phyloP scores from a whole-genome alignment of 2,329 filamentous ascomycete genomes.

The Pyrenochaeta sp. region DNA sequence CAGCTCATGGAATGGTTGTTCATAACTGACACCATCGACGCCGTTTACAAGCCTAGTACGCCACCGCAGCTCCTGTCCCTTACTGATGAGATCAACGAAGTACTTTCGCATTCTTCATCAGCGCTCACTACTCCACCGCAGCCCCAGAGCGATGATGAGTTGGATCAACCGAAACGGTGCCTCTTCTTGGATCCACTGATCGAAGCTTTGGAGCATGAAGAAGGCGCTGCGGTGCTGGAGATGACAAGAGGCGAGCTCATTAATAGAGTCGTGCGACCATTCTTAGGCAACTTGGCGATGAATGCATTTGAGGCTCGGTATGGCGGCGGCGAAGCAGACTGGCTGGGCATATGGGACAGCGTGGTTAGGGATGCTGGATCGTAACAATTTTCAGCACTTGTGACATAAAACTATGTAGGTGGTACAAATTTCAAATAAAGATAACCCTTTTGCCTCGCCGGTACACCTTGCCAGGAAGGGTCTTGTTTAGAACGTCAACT shows the following conservation, averaged over 20 bases:
- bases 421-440: not conserved
- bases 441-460: not conserved
- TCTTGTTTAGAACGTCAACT: not conserved
- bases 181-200: constrained; percentile 56
- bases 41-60: constrained; percentile 79
- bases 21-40: constrained; percentile 95
- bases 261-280: constrained; percentile 81
- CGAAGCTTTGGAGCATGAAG: constrained; percentile 41
- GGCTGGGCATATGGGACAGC: constrained; percentile 42
- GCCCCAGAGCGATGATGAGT: not conserved
- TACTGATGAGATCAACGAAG: constrained; percentile 84
- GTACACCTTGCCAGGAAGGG: not conserved
- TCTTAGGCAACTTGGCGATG: constrained; percentile 92
- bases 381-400: not conserved
- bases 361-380: constrained; percentile 39
- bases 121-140: constrained; percentile 3
- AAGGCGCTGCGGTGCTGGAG: constrained; percentile 58
- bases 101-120: constrained; percentile 57
- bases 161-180: constrained; percentile 38
- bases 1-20: constrained; percentile 99
- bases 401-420: not conserved
- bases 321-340: constrained; percentile 68
- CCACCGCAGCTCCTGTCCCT: constrained; percentile 75
- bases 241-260: constrained; percentile 70
- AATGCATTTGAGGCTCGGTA: constrained; percentile 94